Evolutionary conservation across 2,329 filamentous ascomycete species (phyloP).

Genomic region (Beauveria caledonica): DNA sequence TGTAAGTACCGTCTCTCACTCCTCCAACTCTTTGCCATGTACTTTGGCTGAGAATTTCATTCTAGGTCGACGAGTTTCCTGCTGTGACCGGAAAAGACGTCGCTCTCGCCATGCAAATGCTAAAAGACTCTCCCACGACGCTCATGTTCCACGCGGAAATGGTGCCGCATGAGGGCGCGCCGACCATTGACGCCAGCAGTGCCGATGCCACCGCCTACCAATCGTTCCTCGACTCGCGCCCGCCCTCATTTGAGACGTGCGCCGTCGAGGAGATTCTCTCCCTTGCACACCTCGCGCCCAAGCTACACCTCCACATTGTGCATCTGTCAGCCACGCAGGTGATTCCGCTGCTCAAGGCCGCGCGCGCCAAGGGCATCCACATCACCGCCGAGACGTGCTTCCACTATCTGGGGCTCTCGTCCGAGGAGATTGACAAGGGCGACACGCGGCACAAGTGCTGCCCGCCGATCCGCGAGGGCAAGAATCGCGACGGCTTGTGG

Average conservation of each 20-base stretch:
- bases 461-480: slow-evolving; percentile 74
- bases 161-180: slow-evolving; percentile 78
- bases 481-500: slow-evolving; percentile 84
- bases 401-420: slow-evolving; percentile 80
- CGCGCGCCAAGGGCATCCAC: slow-evolving; percentile 64
- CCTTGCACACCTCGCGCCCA: slow-evolving; percentile 69
- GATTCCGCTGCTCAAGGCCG: slow-evolving; percentile 70
- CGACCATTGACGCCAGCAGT: slow-evolving; percentile 66
- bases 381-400: slow-evolving; percentile 95
- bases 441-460: slow-evolving; percentile 95
- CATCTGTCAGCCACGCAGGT: slow-evolving; percentile 85
- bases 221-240: slow-evolving; percentile 87
- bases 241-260: slow-evolving; percentile 82
- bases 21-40: neutral
- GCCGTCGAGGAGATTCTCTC: slow-evolving; percentile 82
- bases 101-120: slow-evolving; percentile 65
- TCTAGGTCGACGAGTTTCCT: slow-evolving; percentile 87
- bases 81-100: slow-evolving; percentile 78
- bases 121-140: slow-evolving; percentile 76
- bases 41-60: slow-evolving; percentile 12
- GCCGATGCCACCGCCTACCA: slow-evolving; percentile 71
- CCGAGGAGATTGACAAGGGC: slow-evolving; percentile 73
- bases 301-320: slow-evolving; percentile 84
- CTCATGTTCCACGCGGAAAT: slow-evolving; percentile 99
- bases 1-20: slow-evolving; percentile 44